A percentile compares a stretch with the other conserved stretches of the same genome.
Conservation (phyloP, 2,329 filamentous ascomycete genomes). For the Fusarium euwallaceae region DNA sequence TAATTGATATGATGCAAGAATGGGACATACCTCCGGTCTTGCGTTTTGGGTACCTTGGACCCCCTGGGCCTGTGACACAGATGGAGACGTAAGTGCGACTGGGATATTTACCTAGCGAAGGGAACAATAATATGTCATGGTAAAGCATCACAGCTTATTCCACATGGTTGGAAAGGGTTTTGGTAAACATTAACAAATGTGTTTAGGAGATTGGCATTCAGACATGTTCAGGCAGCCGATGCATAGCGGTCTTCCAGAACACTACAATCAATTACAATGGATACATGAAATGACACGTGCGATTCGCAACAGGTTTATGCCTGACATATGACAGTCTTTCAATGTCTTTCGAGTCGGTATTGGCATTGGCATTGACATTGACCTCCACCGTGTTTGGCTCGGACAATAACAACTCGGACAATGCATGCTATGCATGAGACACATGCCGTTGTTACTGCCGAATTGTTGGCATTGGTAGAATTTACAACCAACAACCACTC, state of each 20-base stretch:
- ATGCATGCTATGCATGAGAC: background rate
- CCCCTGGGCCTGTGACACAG: background rate
- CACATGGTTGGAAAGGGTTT: background rate
- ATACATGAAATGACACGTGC: background rate
- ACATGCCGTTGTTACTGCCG: background rate
- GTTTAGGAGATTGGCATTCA: background rate
- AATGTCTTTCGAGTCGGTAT: background rate
- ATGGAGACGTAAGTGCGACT: background rate
- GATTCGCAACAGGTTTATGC: background rate
- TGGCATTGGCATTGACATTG: background rate
- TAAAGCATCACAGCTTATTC: background rate
- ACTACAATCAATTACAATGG: background rate
- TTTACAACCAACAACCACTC: background rate
- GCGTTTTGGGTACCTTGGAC: background rate
- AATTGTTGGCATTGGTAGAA: background rate
- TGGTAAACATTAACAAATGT: background rate
- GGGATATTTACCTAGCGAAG: background rate
- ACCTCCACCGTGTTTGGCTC: background rate
- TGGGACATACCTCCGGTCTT: too few relatives aligned
- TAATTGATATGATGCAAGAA: background rate
- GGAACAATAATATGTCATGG: background rate
- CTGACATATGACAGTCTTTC: background rate
- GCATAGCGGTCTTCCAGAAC: background rate
- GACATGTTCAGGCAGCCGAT: background rate
- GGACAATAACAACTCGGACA: background rate